These are phyloP conservation scores for Orbilia javanica DNA, from an alignment of 2,329 filamentous ascomycete genomes.

Conservation along the genomic window DNA sequence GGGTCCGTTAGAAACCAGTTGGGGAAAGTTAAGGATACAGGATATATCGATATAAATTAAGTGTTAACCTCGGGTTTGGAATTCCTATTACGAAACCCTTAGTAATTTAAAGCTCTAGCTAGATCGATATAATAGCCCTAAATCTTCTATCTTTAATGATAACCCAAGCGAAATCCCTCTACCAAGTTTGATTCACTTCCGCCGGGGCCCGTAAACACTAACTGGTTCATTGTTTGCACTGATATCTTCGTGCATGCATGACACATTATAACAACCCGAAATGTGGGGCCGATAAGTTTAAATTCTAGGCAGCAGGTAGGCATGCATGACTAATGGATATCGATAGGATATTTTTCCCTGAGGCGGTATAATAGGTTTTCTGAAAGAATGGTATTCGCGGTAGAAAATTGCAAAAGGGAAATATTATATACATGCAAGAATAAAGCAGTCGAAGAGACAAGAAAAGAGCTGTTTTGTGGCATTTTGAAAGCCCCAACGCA, in stretches of 20 bases:
- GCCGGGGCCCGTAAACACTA: no score
- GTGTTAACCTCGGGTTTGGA: not conserved
- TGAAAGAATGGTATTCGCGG: not conserved
- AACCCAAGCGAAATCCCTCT: not conserved
- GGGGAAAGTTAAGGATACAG: no score
- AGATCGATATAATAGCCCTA: not conserved
- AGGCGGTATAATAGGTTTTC: conserved; percentile 1
- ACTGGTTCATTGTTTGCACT: not conserved
- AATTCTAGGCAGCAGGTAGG: conserved; percentile 9
- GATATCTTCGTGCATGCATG: not conserved
- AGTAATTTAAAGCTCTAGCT: not conserved
- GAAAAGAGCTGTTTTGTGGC: conserved; percentile 5
- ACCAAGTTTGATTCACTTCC: no score
- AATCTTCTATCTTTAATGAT: not conserved
- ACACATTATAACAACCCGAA: not conserved
- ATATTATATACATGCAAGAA: no score
- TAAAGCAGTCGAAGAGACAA: no score
- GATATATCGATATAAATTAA: not conserved
- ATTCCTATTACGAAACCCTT: not conserved
- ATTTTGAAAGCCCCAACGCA: not conserved
- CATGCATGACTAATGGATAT: conserved; percentile 1
- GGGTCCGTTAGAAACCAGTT: no score
- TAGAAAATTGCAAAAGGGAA: not conserved
- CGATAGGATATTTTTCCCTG: conserved; percentile 9
- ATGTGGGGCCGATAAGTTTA: conserved; percentile 18